Evolutionary conservation across 495 filamentous ascomycete genomes (phyloP), one percentile per base, ranked within the genome.

Genomic region (Neurospora sp.): DNA sequence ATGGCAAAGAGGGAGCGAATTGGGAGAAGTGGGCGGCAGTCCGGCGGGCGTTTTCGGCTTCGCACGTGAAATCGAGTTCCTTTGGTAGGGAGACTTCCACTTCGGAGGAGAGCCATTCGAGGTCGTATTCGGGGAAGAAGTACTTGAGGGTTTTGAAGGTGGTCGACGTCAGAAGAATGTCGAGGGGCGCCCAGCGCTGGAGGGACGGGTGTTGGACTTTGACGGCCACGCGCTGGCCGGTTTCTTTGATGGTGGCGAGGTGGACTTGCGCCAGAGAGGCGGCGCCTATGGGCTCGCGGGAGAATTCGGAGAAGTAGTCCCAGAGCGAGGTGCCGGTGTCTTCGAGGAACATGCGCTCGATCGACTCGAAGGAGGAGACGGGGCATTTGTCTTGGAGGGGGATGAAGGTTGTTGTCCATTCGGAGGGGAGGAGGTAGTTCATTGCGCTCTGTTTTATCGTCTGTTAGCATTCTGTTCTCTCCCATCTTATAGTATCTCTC

Each of bases 361-460:
- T 94, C 20, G 92, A 94, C 77, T 94, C 92, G 80, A 93, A 92
- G 18, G 94, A 95, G 12, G 94, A 97, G 9, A 98, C 91, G 3
- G 96, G 96, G 79, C 96, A 99, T 79, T 91, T 90, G 83, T 99
- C 96, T 82, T 99, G 96, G 5, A 99, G 87, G 4, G 96, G 96
- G 77, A 98, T 91, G 80, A 99, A 98, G 3, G 95, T 98, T 37
- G 90, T 90, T 42, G 94, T 97, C 96, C 96, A 99, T 84, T 99
- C 96, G 23, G 86, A 79, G 2, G 96, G 96, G 7, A 99, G 89
- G 12, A 99, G 86, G 79, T 99, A 99, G 77, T 94, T 94, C 93
- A 99, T 94, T 74, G 94, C 96, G 79, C 92, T 96, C 87, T 88
- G 71, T 41, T 14, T 62, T 1, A 27, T 35, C 27, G 12, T 14